Conservation (phyloP, 2,329 filamentous ascomycete species). For the Gaeumannomyces tritici region DNA sequence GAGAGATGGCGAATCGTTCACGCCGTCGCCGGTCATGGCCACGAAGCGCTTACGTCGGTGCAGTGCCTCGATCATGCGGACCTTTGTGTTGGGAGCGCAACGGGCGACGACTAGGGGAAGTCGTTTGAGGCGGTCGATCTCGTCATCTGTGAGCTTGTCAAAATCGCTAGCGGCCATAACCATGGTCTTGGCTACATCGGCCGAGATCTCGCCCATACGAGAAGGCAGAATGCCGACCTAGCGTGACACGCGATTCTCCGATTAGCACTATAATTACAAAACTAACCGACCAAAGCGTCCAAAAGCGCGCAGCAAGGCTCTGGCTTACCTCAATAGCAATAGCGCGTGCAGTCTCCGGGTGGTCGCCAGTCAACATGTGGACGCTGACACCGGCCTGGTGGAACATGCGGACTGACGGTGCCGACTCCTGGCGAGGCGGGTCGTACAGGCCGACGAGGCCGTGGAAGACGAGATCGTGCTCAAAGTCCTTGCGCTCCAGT, state of each 20-base stretch:
- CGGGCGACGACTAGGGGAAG: conserved; percentile 51
- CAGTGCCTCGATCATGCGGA: conserved; percentile 59
- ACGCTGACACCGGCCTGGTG: conserved; percentile 47
- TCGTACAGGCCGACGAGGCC: conserved; percentile 62
- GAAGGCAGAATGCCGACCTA: conserved; percentile 1
- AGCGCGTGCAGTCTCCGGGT: conserved; percentile 47
- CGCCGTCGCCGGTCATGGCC: conserved; percentile 63
- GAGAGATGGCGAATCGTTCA: conserved; percentile 57
- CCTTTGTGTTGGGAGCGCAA: conserved; percentile 53
- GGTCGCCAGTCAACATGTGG: conserved; percentile 57
- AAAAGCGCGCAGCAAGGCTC: too few relatives aligned
- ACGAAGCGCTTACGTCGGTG: conserved; percentile 51
- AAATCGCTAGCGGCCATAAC: conserved; percentile 51
- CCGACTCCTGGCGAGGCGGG: conserved; percentile 56
- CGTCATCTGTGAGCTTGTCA: conserved; percentile 44
- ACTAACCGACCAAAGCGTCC: too few relatives aligned
- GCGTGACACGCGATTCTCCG: too few relatives aligned
- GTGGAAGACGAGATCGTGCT: conserved; percentile 50
- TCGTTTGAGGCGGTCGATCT: conserved; percentile 47
- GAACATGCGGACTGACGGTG: conserved; percentile 42
- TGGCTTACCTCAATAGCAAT: conserved; percentile 43
- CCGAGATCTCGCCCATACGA: conserved; percentile 30
- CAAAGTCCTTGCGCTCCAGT: conserved; percentile 38
- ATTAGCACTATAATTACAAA: background rate
- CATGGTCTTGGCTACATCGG: conserved; percentile 39